Percentiles rank a stretch among this genome's conserved stretches.
phyloP scores from a whole-genome alignment of 768 basidiomycete genomes.

The Calocera viscosa region DNA sequence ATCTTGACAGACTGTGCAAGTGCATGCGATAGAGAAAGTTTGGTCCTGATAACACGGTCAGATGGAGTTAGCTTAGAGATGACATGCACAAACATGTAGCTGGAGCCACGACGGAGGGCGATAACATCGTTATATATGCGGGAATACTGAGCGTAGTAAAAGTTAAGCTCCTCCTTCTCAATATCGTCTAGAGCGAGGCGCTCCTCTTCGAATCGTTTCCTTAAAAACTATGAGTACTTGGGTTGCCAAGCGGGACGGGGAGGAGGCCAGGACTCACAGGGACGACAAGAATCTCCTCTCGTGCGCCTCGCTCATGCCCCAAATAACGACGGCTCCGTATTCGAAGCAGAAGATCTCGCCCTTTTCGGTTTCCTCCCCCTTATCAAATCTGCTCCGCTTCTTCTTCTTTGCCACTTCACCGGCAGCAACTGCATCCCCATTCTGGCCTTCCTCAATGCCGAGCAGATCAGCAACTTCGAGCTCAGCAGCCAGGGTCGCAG shows the following conservation, averaged over 20 bases:
- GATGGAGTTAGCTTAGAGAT: slow-evolving; percentile 12
- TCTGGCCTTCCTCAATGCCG: slow-evolving; percentile 37
- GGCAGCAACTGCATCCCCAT: slow-evolving; percentile 17
- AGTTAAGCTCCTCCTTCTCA: slow-evolving; percentile 95
- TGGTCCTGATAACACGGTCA: slow-evolving; percentile 52
- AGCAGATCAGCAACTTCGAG: slow-evolving; percentile 53
- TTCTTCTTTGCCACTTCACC: slow-evolving; percentile 25
- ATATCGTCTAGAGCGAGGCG: slow-evolving; percentile 75
- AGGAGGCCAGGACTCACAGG: slow-evolving; percentile 58
- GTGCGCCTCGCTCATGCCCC: slow-evolving; percentile 93
- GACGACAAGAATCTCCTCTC: slow-evolving; percentile 84
- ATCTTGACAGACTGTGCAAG: slow-evolving; percentile 95
- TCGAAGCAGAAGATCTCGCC: slow-evolving; percentile 89
- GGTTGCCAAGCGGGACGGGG: slow-evolving; percentile 2
- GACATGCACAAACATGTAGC: slow-evolving; percentile 63
- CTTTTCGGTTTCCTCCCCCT: slow-evolving; percentile 35
- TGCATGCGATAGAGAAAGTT: slow-evolving; percentile 86
- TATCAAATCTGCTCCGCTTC: slow-evolving; percentile 24
- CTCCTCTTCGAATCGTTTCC: slow-evolving; percentile 89
- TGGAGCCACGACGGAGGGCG: slow-evolving; percentile 78
- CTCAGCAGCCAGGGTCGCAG: slow-evolving; percentile 15
- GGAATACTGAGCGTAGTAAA: slow-evolving; percentile 93
- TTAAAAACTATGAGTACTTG: slow-evolving; percentile 24
- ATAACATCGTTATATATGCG: slow-evolving; percentile 98
- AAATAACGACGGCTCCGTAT: slow-evolving; percentile 91